Percentiles rank a stretch among this genome's conserved stretches.
Conservation (phyloP, 441 rosid species). For the Dalechampia spathulata region DNA sequence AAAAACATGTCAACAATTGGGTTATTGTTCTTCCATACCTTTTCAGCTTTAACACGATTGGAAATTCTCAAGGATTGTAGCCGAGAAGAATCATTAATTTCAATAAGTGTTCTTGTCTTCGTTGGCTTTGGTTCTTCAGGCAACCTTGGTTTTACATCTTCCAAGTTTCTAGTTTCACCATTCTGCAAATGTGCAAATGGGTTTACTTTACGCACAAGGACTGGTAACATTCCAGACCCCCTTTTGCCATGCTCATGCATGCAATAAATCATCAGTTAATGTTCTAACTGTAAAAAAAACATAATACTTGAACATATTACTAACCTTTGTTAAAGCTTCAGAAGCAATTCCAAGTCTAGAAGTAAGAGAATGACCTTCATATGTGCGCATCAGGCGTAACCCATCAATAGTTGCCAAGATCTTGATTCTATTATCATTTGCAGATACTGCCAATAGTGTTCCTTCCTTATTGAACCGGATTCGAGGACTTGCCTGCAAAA, state of each 20-base stretch:
- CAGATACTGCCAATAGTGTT: constrained; percentile 54
- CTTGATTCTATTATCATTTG: constrained; percentile 25
- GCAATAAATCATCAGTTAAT: not conserved
- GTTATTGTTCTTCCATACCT: constrained; percentile 31
- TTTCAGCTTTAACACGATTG: constrained; percentile 25
- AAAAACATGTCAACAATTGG: not conserved
- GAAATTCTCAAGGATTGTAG: constrained; percentile 52
- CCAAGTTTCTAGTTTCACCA: constrained; percentile 43
- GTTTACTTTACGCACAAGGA: not conserved
- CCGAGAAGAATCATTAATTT: constrained; percentile 57
- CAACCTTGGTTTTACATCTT: constrained; percentile 38
- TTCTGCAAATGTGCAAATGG: constrained; percentile 27
- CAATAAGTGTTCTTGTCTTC: constrained; percentile 42
- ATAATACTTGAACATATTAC: not conserved
- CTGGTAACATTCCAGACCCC: not conserved
- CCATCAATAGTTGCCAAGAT: constrained; percentile 59
- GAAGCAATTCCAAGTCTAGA: constrained; percentile 29
- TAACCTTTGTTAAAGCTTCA: constrained; percentile 26
- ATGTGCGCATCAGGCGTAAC: constrained; percentile 35
- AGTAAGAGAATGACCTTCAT: constrained; percentile 32
- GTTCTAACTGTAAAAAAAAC: not conserved
- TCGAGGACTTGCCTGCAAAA: constrained; percentile 48
- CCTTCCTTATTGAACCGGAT: constrained; percentile 79
- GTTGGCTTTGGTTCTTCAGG: constrained; percentile 40
- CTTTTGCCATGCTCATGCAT: not conserved